phyloP scores from a whole-genome alignment of 78 protist genomes.

The Chrysochromulina tobinii region DNA sequence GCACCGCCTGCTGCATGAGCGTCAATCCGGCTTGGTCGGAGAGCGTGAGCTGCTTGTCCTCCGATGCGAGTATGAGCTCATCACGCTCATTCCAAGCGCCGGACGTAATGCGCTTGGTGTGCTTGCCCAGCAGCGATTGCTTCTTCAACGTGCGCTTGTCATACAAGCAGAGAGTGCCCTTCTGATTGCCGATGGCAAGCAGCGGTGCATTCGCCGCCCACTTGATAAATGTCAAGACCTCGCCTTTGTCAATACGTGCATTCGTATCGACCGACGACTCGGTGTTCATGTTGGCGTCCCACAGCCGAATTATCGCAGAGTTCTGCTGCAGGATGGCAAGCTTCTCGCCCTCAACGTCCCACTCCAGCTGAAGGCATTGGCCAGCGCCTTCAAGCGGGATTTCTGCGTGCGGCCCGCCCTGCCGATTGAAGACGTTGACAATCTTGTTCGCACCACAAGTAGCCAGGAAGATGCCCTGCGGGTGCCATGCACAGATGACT shows the following conservation, averaged over 20 bases:
- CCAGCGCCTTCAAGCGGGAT: neutral
- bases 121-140: constrained; percentile 60
- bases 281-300: constrained; percentile 20
- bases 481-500: constrained; percentile 46
- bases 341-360: constrained; percentile 56
- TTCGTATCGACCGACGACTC: neutral
- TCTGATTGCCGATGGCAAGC: constrained; percentile 60
- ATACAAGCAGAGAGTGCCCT: constrained; percentile 55
- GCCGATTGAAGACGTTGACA: constrained; percentile 28
- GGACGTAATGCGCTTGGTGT: constrained; percentile 60
- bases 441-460: constrained; percentile 25
- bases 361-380: constrained; percentile 24
- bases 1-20: neutral
- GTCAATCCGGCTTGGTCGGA: constrained; percentile 38
- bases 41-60: constrained; percentile 47
- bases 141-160: constrained; percentile 54
- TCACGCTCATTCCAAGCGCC: constrained; percentile 67
- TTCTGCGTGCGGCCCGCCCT: constrained; percentile 3
- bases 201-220: constrained; percentile 40
- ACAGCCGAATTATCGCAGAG: neutral
- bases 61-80: constrained; percentile 62
- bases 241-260: too few relatives aligned
- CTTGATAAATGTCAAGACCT: neutral
- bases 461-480: constrained; percentile 42
- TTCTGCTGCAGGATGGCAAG: constrained; percentile 54